Base-by-base conservation (phyloP, 805 yeast genomes). In the Ogataea pignaliae region DNA sequence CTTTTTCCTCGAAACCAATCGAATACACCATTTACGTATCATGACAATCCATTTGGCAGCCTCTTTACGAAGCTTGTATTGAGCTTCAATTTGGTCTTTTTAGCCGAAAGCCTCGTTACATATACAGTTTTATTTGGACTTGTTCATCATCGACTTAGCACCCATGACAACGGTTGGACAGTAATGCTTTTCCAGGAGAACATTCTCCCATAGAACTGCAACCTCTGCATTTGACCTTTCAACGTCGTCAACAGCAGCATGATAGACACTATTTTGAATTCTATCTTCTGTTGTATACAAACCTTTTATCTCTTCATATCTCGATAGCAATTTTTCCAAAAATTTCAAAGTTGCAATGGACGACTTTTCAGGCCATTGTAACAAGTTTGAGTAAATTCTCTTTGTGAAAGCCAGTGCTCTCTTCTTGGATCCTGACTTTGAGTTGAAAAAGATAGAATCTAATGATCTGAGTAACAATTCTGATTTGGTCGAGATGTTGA, bases 131-230 rank as follows among this genome's bases (percentile, higher is more conserved):
- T 41, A 55, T 53, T 60, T 60, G n/a, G 59, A 53, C 48, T 65
- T 67, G 36, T 68, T 67, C 29, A 70, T 47, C 40, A 78, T 45
- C 4, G 73, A 51, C 47, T 64, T 72, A 2, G 73, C 77, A 13
- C 88, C 90, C 54, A 82, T 83, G 17, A 81, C 74, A n/a, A 90
- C 87, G 45, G 76, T 66, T 2, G 96, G 95, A 48, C 88, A 78
- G 60, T 87, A 93, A 64, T 93, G 98, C 49, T 81, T 78, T 45
- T 83, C 84, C 44, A 93, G 68, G 34, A 91, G 64, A 6, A 82
- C 82, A 41, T 81, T 79, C 59, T 93, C 99, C 96, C 96, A 93
- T 31, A 91, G 66, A 0, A 89, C 84, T 1, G 97, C 95, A 14
- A 91, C 93, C 36, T 84, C 91, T 2, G 95, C 77, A 57, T 93